These are phyloP conservation scores for Aristolochia fimbriata DNA, from an alignment of 164 flowering plant genomes.

Conservation along the genomic window DNA sequence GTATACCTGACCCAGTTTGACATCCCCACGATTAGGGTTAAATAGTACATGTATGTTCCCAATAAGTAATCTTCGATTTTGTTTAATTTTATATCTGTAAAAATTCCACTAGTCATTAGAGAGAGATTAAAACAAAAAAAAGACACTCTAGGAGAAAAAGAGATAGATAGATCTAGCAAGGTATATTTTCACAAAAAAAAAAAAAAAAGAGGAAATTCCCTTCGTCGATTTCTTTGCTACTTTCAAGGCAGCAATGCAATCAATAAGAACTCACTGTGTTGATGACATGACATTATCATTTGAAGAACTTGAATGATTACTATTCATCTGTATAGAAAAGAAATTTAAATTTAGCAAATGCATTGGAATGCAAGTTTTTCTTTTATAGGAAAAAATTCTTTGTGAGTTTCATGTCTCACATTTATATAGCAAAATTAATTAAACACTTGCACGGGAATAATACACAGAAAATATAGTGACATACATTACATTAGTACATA, in stretches of 20 bases:
- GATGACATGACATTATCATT: background rate
- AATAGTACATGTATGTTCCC: slow-evolving; percentile 82
- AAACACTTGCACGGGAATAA: background rate
- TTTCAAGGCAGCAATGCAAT: slow-evolving; percentile 1
- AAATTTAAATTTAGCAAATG: background rate
- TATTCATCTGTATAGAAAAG: slow-evolving; percentile 23
- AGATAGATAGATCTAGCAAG: background rate
- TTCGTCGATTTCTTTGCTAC: background rate
- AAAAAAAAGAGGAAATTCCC: background rate
- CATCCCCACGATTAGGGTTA: slow-evolving; percentile 90
- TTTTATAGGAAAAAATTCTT: too few relatives aligned
- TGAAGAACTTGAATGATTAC: slow-evolving; percentile 8
- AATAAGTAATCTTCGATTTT: slow-evolving; percentile 40
- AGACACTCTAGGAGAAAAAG: background rate
- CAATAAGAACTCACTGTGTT: slow-evolving; percentile 22
- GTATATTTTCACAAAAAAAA: background rate
- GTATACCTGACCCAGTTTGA: slow-evolving; percentile 87
- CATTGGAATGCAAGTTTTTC: too few relatives aligned
- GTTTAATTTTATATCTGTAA: slow-evolving; percentile 21
- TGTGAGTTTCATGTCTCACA: background rate
- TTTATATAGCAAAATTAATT: background rate
- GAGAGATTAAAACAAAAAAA: too few relatives aligned
- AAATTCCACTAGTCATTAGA: background rate
- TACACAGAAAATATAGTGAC: background rate
- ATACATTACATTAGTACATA: too few relatives aligned